phyloP scores from a whole-genome alignment of 805 yeast genomes.

The Kuraishia cidri region DNA sequence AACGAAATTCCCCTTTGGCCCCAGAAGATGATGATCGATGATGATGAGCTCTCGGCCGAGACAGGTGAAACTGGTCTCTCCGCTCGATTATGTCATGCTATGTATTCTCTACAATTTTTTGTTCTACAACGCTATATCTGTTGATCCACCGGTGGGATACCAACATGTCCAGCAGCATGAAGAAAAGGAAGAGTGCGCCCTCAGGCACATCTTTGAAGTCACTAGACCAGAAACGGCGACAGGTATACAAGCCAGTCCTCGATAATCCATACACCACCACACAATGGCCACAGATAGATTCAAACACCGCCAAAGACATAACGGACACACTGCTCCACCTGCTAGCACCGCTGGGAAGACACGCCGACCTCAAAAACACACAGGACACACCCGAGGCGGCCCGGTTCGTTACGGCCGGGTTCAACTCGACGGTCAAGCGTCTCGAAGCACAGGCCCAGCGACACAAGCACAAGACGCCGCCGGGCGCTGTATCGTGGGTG shows the following conservation, averaged over 20 bases:
- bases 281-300: conserved; percentile 30
- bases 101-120: too few species aligned
- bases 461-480: not conserved
- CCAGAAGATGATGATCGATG: too few species aligned
- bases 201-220: conserved; percentile 30
- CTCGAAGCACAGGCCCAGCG: conserved; percentile 33
- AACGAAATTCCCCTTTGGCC: too few species aligned
- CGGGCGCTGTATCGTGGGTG: conserved; percentile 26
- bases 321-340: conserved; percentile 17
- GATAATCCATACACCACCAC: conserved; percentile 52
- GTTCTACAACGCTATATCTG: too few species aligned
- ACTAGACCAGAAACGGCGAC: conserved; percentile 38
- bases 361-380: conserved; percentile 10
- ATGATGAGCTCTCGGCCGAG: too few species aligned
- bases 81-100: too few species aligned
- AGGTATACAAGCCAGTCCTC: conserved; percentile 55
- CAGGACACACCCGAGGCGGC: conserved; percentile 17
- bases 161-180: not conserved
- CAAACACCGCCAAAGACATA: conserved; percentile 18
- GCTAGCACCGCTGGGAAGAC: conserved; percentile 15
- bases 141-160: too few species aligned
- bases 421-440: conserved; percentile 41
- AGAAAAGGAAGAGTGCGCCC: not conserved
- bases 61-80: too few species aligned
- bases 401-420: conserved; percentile 31